Evolutionary conservation across 345 rosid species (phyloP), one percentile per base, ranked within the genome.

Genomic region (Lepidium sativum): DNA sequence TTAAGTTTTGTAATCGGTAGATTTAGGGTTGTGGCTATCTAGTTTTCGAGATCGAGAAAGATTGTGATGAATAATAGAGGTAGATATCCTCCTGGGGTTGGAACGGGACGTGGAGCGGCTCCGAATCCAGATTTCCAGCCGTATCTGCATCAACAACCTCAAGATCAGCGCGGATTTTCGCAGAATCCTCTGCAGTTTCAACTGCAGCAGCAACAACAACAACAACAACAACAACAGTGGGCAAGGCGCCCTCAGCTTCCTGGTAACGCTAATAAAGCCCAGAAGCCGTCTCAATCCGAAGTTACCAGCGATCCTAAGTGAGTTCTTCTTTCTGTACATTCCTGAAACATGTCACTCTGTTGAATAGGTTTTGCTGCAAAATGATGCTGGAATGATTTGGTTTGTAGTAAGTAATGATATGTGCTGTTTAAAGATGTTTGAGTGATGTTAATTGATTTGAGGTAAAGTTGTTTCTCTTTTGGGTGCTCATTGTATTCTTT

Each of bases 221-320:
- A n/a, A 0, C 83, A 77, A 0, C 85, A 82, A 0, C 77, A 80
- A 4, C 80, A 79, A 0, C 86, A 85, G 71, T 85, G 91, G 97
- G 65, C 83, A 51, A 81, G 95, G 70, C 80, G 89, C 62, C 57
- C 60, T 63, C 84, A 80, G 79, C 53, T 84, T 63, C 65, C 77
- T 13, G 82, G 65, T 40, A 73, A 65, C 54, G 68, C 77, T 6
- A 91, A 77, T 34, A 97, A 87, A 80, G 88, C 86, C 37, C 91
- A 95, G 79, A 85, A 82, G 84, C 83, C 87, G 16, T 81, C 87
- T 50, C 96, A 86, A 72, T 65, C 96, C 0, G 99, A 86, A 81
- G 86, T 96, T 27, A 74, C 68, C 49, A 84, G 79, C 83, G 91
- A 91, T 75, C 73, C 98, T 9, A 85, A 92, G 99, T 91, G 47